These are phyloP conservation scores for Aureobasidium uvarum DNA, from an alignment of 2,329 filamentous ascomycete species.

Conservation along the genomic window DNA sequence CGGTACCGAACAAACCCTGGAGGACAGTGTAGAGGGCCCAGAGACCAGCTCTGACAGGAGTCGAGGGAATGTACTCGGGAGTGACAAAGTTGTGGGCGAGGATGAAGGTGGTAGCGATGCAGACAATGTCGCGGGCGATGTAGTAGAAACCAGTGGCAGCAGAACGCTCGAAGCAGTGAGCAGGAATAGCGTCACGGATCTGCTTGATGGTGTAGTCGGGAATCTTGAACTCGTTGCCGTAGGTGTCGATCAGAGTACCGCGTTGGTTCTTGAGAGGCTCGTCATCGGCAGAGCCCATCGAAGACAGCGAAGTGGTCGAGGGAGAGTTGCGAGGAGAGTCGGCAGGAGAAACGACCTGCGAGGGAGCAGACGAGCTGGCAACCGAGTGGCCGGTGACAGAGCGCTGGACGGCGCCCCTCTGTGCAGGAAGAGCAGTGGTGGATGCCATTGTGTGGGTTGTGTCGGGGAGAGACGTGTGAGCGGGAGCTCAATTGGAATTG, in stretches of 20 bases:
- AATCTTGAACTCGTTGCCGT: conserved; percentile 90
- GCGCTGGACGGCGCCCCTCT: conserved; percentile 44
- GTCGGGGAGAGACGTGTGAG: conserved; percentile 9
- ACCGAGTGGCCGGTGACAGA: conserved; percentile 52
- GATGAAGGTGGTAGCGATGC: conserved; percentile 74
- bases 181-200: conserved; percentile 93
- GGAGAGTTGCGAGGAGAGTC: conserved; percentile 63
- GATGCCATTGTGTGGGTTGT: conserved; percentile 28
- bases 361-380: conserved; percentile 54
- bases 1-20: conserved; percentile 91
- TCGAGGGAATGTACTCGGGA: conserved; percentile 74
- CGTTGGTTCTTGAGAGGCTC: conserved; percentile 52
- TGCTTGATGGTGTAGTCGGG: conserved; percentile 98
- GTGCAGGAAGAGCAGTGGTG: conserved; percentile 56
- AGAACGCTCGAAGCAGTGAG: conserved; percentile 93
- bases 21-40: conserved; percentile 72
- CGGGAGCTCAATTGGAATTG: conserved; percentile 18
- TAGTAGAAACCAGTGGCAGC: conserved; percentile 72
- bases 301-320: conserved; percentile 90
- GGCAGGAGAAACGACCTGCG: conserved; percentile 54
- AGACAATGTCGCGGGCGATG: conserved; percentile 75
- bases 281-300: conserved; percentile 68
- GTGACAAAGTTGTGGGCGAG: conserved; percentile 88
- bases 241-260: conserved; percentile 78
- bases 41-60: conserved; percentile 61